A percentile compares a stretch with the other conserved stretches of the same genome.
These are phyloP conservation scores for Rhodotorula kratochvilovae DNA, from an alignment of 768 basidiomycete genomes.

Conservation along the genomic window DNA sequence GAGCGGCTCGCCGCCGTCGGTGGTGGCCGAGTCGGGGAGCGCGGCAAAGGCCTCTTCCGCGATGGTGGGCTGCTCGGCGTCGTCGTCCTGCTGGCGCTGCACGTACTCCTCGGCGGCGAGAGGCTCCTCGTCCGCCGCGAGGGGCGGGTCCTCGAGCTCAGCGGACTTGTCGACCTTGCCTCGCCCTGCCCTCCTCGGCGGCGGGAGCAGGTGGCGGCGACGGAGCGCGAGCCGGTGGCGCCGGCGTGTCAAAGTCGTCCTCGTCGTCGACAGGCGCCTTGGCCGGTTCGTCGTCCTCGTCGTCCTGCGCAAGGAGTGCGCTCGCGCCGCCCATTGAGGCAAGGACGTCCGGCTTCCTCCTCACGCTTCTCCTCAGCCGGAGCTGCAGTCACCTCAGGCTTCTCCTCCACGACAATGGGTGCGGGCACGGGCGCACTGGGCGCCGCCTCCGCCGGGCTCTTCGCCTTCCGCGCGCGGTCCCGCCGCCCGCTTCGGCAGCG, in stretches of 20 bases:
- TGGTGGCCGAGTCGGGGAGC: not conserved
- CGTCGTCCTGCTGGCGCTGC: not conserved
- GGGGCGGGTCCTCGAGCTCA: not conserved
- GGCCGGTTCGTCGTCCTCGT: conserved; percentile 9
- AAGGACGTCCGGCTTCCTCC: conserved; percentile 6
- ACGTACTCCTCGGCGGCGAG: not conserved
- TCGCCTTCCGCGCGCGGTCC: conserved; percentile 13
- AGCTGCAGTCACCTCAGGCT: not conserved
- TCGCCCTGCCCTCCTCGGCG: too few species aligned
- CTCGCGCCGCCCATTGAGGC: conserved; percentile 16
- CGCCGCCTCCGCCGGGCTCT: not conserved
- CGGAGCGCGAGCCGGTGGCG: conserved; percentile 5
- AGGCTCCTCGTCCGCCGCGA: conserved; percentile 8
- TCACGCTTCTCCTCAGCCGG: not conserved
- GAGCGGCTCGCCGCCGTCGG: not conserved
- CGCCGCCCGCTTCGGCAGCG: conserved; percentile 29
- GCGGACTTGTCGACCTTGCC: not conserved
- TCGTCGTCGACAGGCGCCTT: conserved; percentile 9
- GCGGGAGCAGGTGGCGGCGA: not conserved
- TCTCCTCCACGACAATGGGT: not conserved
- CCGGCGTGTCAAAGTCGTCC: conserved; percentile 21
- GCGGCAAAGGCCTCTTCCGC: not conserved
- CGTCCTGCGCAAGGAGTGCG: not conserved
- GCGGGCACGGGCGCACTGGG: not conserved
- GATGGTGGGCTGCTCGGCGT: not conserved